Base-by-base conservation (phyloP, 2,329 filamentous ascomycete genomes). In the Claviceps spartinae region DNA sequence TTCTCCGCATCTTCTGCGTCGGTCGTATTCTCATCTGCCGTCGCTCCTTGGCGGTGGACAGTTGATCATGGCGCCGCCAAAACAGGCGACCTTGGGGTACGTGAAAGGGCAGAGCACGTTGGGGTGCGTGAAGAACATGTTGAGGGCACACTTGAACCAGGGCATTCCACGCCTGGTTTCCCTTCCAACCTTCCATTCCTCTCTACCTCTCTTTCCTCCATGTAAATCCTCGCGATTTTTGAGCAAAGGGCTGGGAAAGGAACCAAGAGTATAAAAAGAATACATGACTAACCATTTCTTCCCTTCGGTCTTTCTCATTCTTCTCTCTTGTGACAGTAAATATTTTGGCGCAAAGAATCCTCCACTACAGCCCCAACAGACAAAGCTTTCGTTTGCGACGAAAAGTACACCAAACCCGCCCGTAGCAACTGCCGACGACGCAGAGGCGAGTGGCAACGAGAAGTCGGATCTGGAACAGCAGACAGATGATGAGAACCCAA, bases 21-120 rank as follows among this genome's bases (percentile, higher is more conserved):
- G 41, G 9, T 55, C 52, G 34, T 20, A 8, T 22, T 43, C 41
- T 26, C 50, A 41, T 34, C 53, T 38, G 30, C 49, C 48, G 48
- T 48, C 50, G 34, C 38, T 34, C 9, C 5, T 26, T 3, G 5
- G 47, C 22, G 36, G 42, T 40, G 57, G 48, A 50, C 20, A 55
- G 44, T 56, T 50, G 54, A 60, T 59, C 58, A 74, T 75, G 70
- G 71, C 73, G 70, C 70, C 73, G 59, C 71, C 71, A 44, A 89
- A 87, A 66, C 88, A 95, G 71, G 82, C 86, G 62, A 95, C 86
- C 55, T 72, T 95, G 67, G 87, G 87, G 89, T 95, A 93, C 72
- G 88, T 91, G 56, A 83, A 80, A 69, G 72, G 82, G 61, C 86
- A 91, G 73, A 80, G 77, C 64, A 88, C 83, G 60, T 71, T 91